Base-by-base conservation (phyloP, 2,329 filamentous ascomycete genomes). In the Purpureocillium takamizusanense region DNA sequence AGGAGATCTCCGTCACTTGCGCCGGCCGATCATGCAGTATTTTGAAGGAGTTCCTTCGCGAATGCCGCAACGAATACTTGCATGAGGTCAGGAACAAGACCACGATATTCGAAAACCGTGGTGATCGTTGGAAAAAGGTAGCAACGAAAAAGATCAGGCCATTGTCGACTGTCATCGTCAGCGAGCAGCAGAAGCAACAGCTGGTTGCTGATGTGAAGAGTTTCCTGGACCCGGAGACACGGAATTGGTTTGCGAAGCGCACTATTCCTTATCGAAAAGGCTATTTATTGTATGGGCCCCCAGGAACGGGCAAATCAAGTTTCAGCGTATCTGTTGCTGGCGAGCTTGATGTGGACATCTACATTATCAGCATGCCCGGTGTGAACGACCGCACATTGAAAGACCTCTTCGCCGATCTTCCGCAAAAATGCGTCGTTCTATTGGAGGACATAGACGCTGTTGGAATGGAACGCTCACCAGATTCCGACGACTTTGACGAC, bases 381-480 rank as follows among this genome's bases (percentile, higher is more conserved):
- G 48, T 53, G 16, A 54, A 46, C 15, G 52, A 63, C 33, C 38
- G 43, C n/a, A 48, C 36, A 7, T 47, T 65, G 1, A 53, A 56
- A 14, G 41, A 38, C 1, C 42, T 60, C 4, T 59, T 65, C 31
- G 39, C 48, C 3, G 41, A 48, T 11, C 51, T 66, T n/a, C 58
- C 55, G 11, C 45, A 47, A 5, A 53, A 54, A 35, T 66, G 54
- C 40, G 44, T 66, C 16, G 52, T 66, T 11, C 51, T 66, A 3
- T 44, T 66, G n/a, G 59, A 66, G 42, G 61, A 66, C 38, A 60
- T 60, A 29, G 56, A 67, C 38, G 54, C 54, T 25, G 46, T 43
- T 11, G 38, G 46, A 23, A 43, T 39, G 13, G 29, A 25, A 7
- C 37, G 37, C 21, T 41, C 16, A 23, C 3, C 18, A 8, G 21